Percentiles rank a stretch among this genome's conserved stretches.
phyloP scores from a whole-genome alignment of 371 early-diverging fungal species.

The Haplosporangium sp. region DNA sequence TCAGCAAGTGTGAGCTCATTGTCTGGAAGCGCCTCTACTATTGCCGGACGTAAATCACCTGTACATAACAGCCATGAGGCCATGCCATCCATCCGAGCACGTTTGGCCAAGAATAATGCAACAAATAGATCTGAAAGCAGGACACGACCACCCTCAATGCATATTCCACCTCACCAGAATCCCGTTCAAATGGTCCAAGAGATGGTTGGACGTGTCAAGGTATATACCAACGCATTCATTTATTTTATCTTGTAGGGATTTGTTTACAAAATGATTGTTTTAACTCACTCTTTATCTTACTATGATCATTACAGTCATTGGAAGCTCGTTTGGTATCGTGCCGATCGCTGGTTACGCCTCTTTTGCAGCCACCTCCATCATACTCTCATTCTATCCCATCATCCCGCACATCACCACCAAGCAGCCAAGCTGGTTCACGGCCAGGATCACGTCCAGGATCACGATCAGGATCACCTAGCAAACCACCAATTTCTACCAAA shows the following conservation, averaged over 20 bases:
- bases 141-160: constrained; percentile 1
- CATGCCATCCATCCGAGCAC: constrained; percentile 51
- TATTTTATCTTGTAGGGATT: background rate
- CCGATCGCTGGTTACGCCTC: constrained; percentile 73
- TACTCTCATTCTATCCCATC: constrained; percentile 48
- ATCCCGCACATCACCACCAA: constrained; percentile 20
- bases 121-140: constrained; percentile 4
- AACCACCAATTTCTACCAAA: constrained; percentile 7
- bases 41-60: constrained; percentile 16
- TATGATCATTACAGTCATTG: constrained; percentile 44
- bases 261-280: background rate
- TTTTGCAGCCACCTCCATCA: constrained; percentile 70
- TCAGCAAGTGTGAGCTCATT: constrained; percentile 30
- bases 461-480: constrained; percentile 32
- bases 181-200: constrained; percentile 79
- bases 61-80: constrained; percentile 32
- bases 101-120: constrained; percentile 32
- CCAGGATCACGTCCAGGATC: constrained; percentile 36
- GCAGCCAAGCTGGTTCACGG: constrained; percentile 29
- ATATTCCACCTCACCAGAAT: constrained; percentile 52
- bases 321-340: constrained; percentile 76
- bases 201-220: constrained; percentile 79
- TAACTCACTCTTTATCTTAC: background rate
- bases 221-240: constrained; percentile 19
- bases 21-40: constrained; percentile 34